Evolutionary conservation across 306 rosid species (phyloP), one percentile per base, ranked within the genome.

Genomic region (Lathyrus aphaca): DNA sequence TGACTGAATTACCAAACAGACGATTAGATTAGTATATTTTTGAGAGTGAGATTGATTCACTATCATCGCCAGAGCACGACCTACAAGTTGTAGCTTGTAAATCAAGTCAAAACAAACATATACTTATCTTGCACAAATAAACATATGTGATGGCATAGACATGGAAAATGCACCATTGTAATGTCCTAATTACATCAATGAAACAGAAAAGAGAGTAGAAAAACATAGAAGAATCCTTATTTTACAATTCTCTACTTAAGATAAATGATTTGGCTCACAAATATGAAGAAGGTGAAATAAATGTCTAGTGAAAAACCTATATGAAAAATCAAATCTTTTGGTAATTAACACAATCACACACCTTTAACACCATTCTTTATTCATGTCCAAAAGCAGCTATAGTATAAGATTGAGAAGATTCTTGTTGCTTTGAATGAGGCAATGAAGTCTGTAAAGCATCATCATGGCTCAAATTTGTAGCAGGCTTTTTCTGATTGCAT

Each of bases 371-470:
- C n/a, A n/a, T n/a, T n/a, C n/a, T n/a, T n/a, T n/a, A n/a, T n/a
- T n/a, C n/a, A n/a, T n/a, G n/a, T n/a, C n/a, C n/a, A n/a, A n/a
- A n/a, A n/a, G n/a, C n/a, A n/a, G n/a, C n/a, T n/a, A n/a, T n/a
- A n/a, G n/a, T n/a, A n/a, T n/a, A n/a, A n/a, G n/a, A n/a, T n/a
- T n/a, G n/a, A n/a, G n/a, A n/a, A 10, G 74, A 50, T 49, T 64
- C 58, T 66, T 82, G 82, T 51, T 74, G 69, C 66, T 82, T 79
- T 53, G 68, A 79, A 66, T 74, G 79, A 62, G 82, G 69, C 72
- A 80, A 70, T 2, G 77, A 77, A 40, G 72, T 74, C 29, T 74
- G 83, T 18, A 71, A 76, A 55, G 68, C 64, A 58, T 85, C 64
- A 58, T 82, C 86, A 49, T 73, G 57, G 29, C 53, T 59, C 75